phyloP scores from a whole-genome alignment of 768 basidiomycete genomes.

The Tephrocybe sp. region DNA sequence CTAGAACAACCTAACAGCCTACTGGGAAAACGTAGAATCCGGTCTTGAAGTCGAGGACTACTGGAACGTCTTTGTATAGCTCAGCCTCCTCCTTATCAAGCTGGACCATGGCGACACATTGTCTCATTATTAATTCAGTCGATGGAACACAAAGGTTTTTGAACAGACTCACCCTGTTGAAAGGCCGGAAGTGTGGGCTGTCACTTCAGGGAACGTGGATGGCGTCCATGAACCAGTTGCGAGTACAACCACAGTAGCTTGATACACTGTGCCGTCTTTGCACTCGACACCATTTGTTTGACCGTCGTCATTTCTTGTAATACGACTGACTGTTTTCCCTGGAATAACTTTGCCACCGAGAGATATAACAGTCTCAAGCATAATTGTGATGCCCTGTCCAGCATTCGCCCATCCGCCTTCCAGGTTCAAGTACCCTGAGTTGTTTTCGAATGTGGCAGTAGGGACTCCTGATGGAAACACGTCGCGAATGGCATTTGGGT shows the following conservation, averaged over 20 bases:
- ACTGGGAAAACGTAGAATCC: slow-evolving; percentile 89
- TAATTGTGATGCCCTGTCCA: slow-evolving; percentile 52
- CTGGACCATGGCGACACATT: slow-evolving; percentile 74
- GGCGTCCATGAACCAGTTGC: slow-evolving; percentile 87
- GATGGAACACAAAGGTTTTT: neutral
- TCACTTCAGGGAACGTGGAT: slow-evolving; percentile 63
- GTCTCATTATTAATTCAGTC: slow-evolving; percentile 41
- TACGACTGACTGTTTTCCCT: slow-evolving; percentile 53
- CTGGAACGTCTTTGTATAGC: slow-evolving; percentile 58
- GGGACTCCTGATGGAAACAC: slow-evolving; percentile 44
- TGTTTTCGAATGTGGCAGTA: slow-evolving; percentile 31
- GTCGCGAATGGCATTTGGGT: slow-evolving; percentile 37
- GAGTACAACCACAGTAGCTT: slow-evolving; percentile 63
- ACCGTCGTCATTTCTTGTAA: slow-evolving; percentile 36
- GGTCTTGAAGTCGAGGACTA: slow-evolving; percentile 67
- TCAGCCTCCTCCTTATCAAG: slow-evolving; percentile 69
- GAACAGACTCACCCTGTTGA: slow-evolving; percentile 74
- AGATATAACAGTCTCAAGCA: slow-evolving; percentile 53
- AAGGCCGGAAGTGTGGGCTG: slow-evolving; percentile 45
- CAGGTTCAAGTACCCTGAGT: slow-evolving; percentile 64
- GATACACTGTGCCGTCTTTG: slow-evolving; percentile 49
- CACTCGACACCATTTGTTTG: slow-evolving; percentile 61
- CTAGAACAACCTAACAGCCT: slow-evolving; percentile 17
- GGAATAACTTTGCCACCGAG: slow-evolving; percentile 59
- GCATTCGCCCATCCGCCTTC: slow-evolving; percentile 89